Evolutionary conservation across 805 yeast species (phyloP).

Genomic region (Wickerhamiella sergipiensis): DNA sequence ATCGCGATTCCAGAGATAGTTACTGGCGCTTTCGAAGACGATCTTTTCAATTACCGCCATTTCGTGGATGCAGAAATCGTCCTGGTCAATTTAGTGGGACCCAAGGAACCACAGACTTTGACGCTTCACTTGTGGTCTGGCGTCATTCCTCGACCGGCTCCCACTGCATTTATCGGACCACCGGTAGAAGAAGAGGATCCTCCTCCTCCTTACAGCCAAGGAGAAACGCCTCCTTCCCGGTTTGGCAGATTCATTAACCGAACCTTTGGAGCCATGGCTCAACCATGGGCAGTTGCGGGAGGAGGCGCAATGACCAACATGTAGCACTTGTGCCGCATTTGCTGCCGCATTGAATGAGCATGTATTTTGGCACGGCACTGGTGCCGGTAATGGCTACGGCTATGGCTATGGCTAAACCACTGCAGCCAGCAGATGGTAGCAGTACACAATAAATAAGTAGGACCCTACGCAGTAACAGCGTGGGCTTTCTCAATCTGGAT

Average conservation of each 20-base stretch:
- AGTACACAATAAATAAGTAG: too few species aligned
- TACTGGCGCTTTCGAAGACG: not conserved
- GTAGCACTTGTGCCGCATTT: too few species aligned
- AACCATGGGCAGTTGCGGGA: not conserved
- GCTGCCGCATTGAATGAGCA: too few species aligned
- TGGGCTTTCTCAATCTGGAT: slow-evolving; percentile 42
- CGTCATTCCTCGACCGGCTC: not conserved
- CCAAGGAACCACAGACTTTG: not conserved
- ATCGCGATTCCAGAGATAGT: not conserved
- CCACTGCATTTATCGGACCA: not conserved
- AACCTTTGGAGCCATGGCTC: not conserved
- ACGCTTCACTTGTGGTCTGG: not conserved
- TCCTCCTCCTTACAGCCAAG: not conserved
- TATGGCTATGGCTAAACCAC: too few species aligned
- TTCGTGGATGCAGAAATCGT: not conserved
- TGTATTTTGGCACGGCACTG: too few species aligned
- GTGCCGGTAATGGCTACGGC: too few species aligned
- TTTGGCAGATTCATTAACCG: not conserved
- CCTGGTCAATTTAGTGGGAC: not conserved
- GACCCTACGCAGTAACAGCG: not conserved
- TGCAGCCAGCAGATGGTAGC: too few species aligned
- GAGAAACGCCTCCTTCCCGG: not conserved
- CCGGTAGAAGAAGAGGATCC: not conserved
- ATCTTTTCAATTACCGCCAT: not conserved
- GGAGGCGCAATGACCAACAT: too few species aligned